phyloP scores from a whole-genome alignment of 495 filamentous ascomycete species.

The Xylaria grammica region DNA sequence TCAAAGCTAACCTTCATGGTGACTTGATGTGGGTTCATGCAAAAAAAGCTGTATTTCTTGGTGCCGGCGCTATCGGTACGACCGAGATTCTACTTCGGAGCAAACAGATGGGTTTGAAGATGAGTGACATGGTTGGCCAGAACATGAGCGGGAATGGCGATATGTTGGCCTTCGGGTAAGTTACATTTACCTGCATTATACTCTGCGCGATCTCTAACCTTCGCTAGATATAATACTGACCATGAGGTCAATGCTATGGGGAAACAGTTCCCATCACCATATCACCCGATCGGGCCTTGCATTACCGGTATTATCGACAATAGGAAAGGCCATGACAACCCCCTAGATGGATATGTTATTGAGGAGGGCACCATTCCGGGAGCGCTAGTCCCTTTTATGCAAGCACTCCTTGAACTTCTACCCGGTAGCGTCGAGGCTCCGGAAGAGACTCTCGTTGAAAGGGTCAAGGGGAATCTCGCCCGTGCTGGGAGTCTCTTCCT shows the following conservation, averaged over 20 bases:
- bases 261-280: slow-evolving; percentile 48
- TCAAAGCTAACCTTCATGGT: slow-evolving; percentile 60
- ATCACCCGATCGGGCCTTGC: slow-evolving; percentile 64
- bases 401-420: slow-evolving; percentile 60
- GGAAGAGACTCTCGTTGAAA: slow-evolving; percentile 43
- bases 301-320: slow-evolving; percentile 71
- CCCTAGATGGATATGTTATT: slow-evolving; percentile 67
- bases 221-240: slow-evolving; percentile 61
- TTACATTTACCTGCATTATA: not conserved
- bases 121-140: slow-evolving; percentile 63
- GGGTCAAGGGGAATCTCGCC: slow-evolving; percentile 51
- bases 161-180: slow-evolving; percentile 65
- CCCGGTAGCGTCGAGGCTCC: slow-evolving; percentile 55
- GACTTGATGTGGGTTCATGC: slow-evolving; percentile 75
- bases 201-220: slow-evolving; percentile 22
- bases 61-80: slow-evolving; percentile 64
- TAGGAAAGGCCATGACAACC: slow-evolving; percentile 55
- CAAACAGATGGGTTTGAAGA: slow-evolving; percentile 60
- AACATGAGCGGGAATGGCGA: slow-evolving; percentile 74
- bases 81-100: slow-evolving; percentile 72
- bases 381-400: slow-evolving; percentile 60
- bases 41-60: slow-evolving; percentile 63
- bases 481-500: slow-evolving; percentile 57
- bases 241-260: slow-evolving; percentile 63
- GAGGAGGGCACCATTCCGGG: slow-evolving; percentile 68